phyloP scores from a whole-genome alignment of 345 rosid species.

The thale cress (Arabidopsis thaliana) region DNA sequence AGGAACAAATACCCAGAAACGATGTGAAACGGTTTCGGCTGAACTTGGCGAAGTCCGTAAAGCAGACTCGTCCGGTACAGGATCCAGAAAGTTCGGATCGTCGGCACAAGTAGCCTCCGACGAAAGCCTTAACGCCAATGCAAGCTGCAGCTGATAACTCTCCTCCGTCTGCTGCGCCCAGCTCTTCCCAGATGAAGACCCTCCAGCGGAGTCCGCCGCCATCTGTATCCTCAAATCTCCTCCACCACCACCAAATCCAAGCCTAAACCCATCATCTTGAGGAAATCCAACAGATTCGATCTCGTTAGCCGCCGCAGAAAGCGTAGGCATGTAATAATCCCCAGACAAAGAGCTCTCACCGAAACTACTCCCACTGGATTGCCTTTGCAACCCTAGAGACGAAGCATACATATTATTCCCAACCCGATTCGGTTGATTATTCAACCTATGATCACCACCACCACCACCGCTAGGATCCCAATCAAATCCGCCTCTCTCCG shows the following conservation, averaged over 20 bases:
- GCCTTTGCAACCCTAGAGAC: slow-evolving; percentile 79
- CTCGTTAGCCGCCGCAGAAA: slow-evolving; percentile 69
- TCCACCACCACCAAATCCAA: slow-evolving; percentile 43
- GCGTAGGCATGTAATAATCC: slow-evolving; percentile 71
- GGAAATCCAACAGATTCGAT: slow-evolving; percentile 64
- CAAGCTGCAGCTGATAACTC: slow-evolving; percentile 99
- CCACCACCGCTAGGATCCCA: slow-evolving; percentile 63
- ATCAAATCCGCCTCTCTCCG: slow-evolving; percentile 61
- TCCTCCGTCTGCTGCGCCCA: slow-evolving; percentile 99
- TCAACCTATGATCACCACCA: slow-evolving; percentile 53
- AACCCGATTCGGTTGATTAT: slow-evolving; percentile 55
- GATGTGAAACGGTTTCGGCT: slow-evolving; percentile 80
- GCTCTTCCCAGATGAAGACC: slow-evolving; percentile 79
- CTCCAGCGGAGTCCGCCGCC: slow-evolving; percentile 45
- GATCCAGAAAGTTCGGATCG: slow-evolving; percentile 96
- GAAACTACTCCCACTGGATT: slow-evolving; percentile 97
- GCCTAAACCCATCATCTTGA: slow-evolving; percentile 58
- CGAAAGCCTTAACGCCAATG: slow-evolving; percentile 89
- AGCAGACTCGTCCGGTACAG: slow-evolving; percentile 76
- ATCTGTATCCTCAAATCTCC: slow-evolving; percentile 57
- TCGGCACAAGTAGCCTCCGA: slow-evolving; percentile 92
- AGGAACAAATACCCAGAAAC: slow-evolving; percentile 78
- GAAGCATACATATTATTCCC: slow-evolving; percentile 57
- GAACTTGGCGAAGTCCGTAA: slow-evolving; percentile 59
- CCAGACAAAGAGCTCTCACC: slow-evolving; percentile 96